Conservation (phyloP, 306 rosid species). For the Trifolium fragiferum region DNA sequence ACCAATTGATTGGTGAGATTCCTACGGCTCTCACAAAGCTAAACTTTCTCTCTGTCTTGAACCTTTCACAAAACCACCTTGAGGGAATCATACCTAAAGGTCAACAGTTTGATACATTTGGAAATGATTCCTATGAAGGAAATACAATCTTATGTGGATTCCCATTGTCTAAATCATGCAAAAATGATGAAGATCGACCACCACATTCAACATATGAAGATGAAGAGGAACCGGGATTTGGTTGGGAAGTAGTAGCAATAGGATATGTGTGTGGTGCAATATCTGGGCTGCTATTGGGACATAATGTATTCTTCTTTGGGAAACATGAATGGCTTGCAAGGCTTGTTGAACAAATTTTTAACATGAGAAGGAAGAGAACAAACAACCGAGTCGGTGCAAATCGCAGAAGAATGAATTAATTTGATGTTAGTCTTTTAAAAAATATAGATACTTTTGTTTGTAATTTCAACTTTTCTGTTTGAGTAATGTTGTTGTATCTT, state of each 20-base stretch:
- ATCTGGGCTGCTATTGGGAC: not conserved
- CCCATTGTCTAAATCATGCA: not conserved
- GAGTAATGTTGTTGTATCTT: not conserved
- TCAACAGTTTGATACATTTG: not conserved
- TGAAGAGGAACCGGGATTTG: not conserved
- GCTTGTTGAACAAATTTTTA: not conserved
- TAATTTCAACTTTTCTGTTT: too few relatives aligned
- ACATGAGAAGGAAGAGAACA: not conserved
- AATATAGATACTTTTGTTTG: not conserved
- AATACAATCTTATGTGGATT: not conserved
- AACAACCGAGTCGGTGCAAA: not conserved
- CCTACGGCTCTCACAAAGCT: not conserved
- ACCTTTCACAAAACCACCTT: not conserved
- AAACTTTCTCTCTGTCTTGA: not conserved
- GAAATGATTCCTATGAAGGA: not conserved
- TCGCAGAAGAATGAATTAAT: constrained; percentile 5
- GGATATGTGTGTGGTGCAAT: not conserved
- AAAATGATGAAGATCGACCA: not conserved
- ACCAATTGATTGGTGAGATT: not conserved
- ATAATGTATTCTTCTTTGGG: not conserved
- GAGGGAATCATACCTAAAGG: not conserved
- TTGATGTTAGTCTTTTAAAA: not conserved
- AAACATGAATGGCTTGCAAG: constrained; percentile 11
- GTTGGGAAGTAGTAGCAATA: not conserved
- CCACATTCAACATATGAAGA: not conserved